Evolutionary conservation across 441 rosid genomes (phyloP).

Genomic region (Arabidopsis hybrid): DNA sequence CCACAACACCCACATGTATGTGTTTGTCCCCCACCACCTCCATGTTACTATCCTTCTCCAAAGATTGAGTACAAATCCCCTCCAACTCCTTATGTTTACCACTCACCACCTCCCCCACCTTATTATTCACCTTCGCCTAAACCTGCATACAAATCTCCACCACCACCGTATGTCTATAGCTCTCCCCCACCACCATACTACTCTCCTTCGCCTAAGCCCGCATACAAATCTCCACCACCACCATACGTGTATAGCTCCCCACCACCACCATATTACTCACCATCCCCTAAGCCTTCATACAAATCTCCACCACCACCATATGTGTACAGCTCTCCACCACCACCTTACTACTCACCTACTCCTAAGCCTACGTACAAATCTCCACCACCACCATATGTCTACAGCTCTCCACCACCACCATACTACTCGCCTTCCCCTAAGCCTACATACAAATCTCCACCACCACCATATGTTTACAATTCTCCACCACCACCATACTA

Average conservation of each 20-base stretch:
- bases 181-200: constrained; percentile 18
- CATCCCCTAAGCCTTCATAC: not conserved
- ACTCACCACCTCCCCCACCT: constrained; percentile 18
- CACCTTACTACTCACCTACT: not conserved
- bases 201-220: not conserved
- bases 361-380: constrained; percentile 8
- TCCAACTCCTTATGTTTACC: constrained; percentile 5
- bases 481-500: constrained; percentile 22
- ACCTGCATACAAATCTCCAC: constrained; percentile 6
- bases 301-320: constrained; percentile 25
- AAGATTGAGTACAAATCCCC: constrained; percentile 4
- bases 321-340: not conserved
- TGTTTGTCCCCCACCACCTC: constrained; percentile 20
- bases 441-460: constrained; percentile 1
- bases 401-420: constrained; percentile 22
- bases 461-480: constrained; percentile 19
- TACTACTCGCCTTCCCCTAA: constrained; percentile 8
- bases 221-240: constrained; percentile 19
- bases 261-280: constrained; percentile 6
- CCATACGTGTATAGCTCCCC: constrained; percentile 13
- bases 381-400: constrained; percentile 11
- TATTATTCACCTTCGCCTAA: constrained; percentile 2
- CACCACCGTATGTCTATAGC: constrained; percentile 7
- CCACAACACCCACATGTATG: constrained; percentile 30
- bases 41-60: constrained; percentile 2